These are phyloP conservation scores for Elaeis guineensis DNA, from an alignment of 176 grass and related monocot species.

Conservation along the genomic window DNA sequence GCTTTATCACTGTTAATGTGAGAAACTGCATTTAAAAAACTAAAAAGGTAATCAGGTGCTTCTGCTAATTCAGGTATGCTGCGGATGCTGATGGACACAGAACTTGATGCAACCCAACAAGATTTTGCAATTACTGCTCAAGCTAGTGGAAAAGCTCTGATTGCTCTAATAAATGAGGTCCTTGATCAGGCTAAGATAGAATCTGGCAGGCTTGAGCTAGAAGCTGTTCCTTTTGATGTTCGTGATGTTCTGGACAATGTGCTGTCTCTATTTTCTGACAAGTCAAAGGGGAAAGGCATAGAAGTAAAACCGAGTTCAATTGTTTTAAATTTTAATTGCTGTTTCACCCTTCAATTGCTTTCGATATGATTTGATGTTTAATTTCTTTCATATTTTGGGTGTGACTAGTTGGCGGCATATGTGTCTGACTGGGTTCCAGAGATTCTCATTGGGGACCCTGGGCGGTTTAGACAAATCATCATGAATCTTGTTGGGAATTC, in stretches of 20 bases:
- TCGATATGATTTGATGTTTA: slow-evolving; percentile 6
- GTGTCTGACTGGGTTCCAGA: slow-evolving; percentile 68
- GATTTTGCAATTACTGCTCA: slow-evolving; percentile 80
- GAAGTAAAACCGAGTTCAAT: slow-evolving; percentile 33
- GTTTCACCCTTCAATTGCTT: neutral
- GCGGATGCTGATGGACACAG: slow-evolving; percentile 79
- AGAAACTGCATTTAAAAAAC: neutral
- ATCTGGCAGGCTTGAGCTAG: slow-evolving; percentile 69
- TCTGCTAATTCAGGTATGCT: slow-evolving; percentile 54
- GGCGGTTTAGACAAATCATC: slow-evolving; percentile 62
- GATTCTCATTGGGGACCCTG: slow-evolving; percentile 55
- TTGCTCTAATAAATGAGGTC: slow-evolving; percentile 79
- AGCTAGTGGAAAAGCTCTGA: slow-evolving; percentile 59
- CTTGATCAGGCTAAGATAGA: slow-evolving; percentile 85
- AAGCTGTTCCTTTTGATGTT: slow-evolving; percentile 62
- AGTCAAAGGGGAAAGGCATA: slow-evolving; percentile 62
- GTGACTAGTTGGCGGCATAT: slow-evolving; percentile 43
- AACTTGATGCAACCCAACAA: slow-evolving; percentile 69
- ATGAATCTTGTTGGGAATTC: slow-evolving; percentile 85
- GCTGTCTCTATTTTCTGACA: slow-evolving; percentile 67
- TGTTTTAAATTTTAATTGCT: neutral
- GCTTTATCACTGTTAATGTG: neutral
- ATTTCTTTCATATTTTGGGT: slow-evolving; percentile 13
- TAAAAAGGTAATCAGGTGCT: neutral
- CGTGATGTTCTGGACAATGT: slow-evolving; percentile 76